These are phyloP conservation scores for Bifiguratus adelaidae DNA, from an alignment of 192 early-diverging fungal species.

Conservation along the genomic window DNA sequence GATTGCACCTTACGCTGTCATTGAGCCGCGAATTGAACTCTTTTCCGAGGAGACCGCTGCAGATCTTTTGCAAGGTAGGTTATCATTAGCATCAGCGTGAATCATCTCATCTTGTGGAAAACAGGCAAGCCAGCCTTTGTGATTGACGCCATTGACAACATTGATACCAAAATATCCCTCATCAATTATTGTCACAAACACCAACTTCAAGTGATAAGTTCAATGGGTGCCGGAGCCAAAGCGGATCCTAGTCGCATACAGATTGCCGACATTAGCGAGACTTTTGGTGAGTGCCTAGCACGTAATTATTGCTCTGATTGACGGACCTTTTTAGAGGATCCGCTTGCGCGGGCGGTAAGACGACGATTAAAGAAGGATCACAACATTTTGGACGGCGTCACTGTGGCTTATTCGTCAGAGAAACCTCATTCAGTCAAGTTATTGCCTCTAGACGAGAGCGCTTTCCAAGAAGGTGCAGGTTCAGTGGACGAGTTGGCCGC, in stretches of 20 bases:
- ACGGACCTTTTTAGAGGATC: conserved; percentile 61
- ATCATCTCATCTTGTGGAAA: not conserved
- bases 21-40: conserved; percentile 71
- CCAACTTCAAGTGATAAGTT: conserved; percentile 71
- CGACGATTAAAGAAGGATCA: conserved; percentile 52
- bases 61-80: conserved; percentile 58
- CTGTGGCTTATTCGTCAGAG: conserved; percentile 94
- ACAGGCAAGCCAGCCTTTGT: conserved; percentile 54
- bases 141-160: conserved; percentile 92
- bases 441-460: conserved; percentile 54
- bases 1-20: conserved; percentile 65
- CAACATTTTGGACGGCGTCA: conserved; percentile 70
- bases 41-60: conserved; percentile 62
- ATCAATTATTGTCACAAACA: conserved; percentile 76
- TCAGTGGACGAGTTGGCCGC: conserved; percentile 78
- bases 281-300: conserved; percentile 44
- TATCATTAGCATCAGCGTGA: no score
- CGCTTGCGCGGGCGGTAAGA: conserved; percentile 80
- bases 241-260: conserved; percentile 93
- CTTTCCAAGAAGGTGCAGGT: not conserved
- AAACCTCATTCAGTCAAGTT: conserved; percentile 87
- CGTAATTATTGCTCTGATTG: not conserved
- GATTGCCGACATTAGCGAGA: conserved; percentile 91
- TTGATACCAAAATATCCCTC: conserved; percentile 87
- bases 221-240: conserved; percentile 98